Evolutionary conservation across 257 asterid species (phyloP), one percentile per base, ranked within the genome.

Genomic region (Gentiana straminea): DNA sequence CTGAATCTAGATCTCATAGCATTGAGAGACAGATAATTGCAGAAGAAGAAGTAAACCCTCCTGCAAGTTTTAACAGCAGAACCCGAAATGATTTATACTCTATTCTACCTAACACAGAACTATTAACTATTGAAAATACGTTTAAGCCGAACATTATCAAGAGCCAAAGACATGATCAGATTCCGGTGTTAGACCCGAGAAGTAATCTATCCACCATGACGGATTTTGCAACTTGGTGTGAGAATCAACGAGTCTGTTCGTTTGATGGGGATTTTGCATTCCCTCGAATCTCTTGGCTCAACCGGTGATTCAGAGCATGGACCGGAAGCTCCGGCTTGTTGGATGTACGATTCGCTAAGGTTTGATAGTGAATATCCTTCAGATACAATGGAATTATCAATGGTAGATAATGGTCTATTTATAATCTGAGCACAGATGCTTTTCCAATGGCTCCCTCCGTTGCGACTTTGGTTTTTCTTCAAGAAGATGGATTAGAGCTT

Each of bases 321-420:
- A 35, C 35, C 70, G 44, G 95, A 77, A 32, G 69, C 65, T 45
- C 73, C 78, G 1, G 65, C 79, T 10, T 71, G 66, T 71, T 60
- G 77, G 71, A 24, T 24, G 24, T 76, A 66, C 56, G 92, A 75
- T 58, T 34, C 77, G 3, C 54, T 73, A 58, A 81, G 52, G 77
- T 70, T 75, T 41, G 88, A 80, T 56, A 56, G 52, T 4, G 86
- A 78, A 74, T 69, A 70, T 64, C 75, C 75, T 9, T 63, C 52
- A 36, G 94, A 84, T 43, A 36, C 78, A 3, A 45, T 77, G 68
- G 90, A 86, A 37, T 81, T 78, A 65, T 75, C 83, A 66, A 85
- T 78, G 52, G 74, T 86, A 61, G 89, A 73, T 56, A 89, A 83
- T 67, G 89, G 95, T 69, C 73, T 89, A 43, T 86, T 60, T 55